Conservation (phyloP, 1,284 basidiomycete genomes). For the Cryptococcus sp. region DNA sequence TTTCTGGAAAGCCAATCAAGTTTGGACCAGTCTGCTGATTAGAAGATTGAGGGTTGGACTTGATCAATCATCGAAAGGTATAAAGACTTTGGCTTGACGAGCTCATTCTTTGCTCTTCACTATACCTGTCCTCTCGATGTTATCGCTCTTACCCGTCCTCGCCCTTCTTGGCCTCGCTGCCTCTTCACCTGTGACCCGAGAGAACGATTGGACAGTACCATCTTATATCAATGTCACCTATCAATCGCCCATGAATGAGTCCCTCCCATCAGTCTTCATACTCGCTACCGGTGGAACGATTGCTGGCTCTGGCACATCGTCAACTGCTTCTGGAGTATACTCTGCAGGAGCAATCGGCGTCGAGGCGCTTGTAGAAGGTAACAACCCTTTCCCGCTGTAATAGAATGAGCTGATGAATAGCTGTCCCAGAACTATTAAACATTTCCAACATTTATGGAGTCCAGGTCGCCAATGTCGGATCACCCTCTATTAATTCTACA, state of each 20-base stretch:
- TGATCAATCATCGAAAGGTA: no score
- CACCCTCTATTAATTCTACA: conserved; percentile 13
- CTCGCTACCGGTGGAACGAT: conserved; percentile 33
- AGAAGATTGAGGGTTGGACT: no score
- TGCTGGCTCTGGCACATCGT: conserved; percentile 17
- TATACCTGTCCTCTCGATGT: background rate
- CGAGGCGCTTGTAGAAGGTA: conserved; percentile 18
- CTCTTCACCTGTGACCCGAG: background rate
- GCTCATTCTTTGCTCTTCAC: no score
- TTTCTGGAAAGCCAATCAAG: no score
- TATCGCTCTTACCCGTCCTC: background rate
- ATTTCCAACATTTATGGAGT: conserved; percentile 26
- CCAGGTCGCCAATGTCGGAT: conserved; percentile 26
- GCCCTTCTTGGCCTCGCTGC: background rate
- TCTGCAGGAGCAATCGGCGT: conserved; percentile 20
- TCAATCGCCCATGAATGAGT: conserved; percentile 16
- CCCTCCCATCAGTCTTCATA: conserved; percentile 22
- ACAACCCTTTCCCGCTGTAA: background rate
- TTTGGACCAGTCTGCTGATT: no score
- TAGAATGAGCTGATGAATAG: conserved; percentile 2
- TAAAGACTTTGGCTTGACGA: no score
- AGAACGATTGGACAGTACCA: conserved; percentile 5
- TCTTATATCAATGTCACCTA: conserved; percentile 22
- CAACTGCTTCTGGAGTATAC: conserved; percentile 14
- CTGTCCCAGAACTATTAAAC: conserved; percentile 28